Percentiles rank a stretch among this genome's conserved stretches.
phyloP scores from a whole-genome alignment of 495 filamentous ascomycete genomes.

The Arthonia radiata region DNA sequence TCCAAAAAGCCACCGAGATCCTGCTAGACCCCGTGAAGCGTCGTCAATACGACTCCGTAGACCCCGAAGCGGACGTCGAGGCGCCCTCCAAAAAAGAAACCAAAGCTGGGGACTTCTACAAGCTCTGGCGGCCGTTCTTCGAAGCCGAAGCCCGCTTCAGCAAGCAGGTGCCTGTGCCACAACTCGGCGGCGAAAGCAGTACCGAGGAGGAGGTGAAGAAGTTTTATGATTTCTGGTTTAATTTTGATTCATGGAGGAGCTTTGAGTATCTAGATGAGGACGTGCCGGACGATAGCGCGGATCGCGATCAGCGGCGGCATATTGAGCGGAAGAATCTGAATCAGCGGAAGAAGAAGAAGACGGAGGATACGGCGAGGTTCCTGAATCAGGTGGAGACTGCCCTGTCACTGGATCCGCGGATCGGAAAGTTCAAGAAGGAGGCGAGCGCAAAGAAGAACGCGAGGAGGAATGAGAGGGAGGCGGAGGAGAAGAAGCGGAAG shows the following conservation, averaged over 20 bases:
- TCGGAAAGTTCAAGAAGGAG: constrained; percentile 85
- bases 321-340: constrained; percentile 95
- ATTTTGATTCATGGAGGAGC: constrained; percentile 89
- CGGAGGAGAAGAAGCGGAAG: constrained; percentile 55
- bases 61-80: constrained; percentile 76
- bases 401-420: constrained; percentile 64
- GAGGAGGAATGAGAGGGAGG: constrained; percentile 74
- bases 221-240: constrained; percentile 99
- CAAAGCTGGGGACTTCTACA: constrained; percentile 75
- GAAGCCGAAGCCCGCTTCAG: constrained; percentile 80
- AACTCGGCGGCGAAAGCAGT: constrained; percentile 62
- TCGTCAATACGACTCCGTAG: constrained; percentile 88
- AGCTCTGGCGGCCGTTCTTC: constrained; percentile 72
- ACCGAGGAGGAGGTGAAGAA: constrained; percentile 67
- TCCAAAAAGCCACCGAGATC: constrained; percentile 90
- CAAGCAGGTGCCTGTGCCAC: constrained; percentile 64
- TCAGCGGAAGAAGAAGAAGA: constrained; percentile 95
- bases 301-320: constrained; percentile 95
- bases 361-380: constrained; percentile 77
- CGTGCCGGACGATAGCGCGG: constrained; percentile 94
- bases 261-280: constrained; percentile 99
- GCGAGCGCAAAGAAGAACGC: constrained; percentile 84
- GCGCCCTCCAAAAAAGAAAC: constrained; percentile 75
- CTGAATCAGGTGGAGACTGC: constrained; percentile 71
- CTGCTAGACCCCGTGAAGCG: constrained; percentile 80